Evolutionary conservation across 2,329 filamentous ascomycete species (phyloP), one percentile per base, ranked within the genome.

Genomic region (Aspergillus costaricaensis): DNA sequence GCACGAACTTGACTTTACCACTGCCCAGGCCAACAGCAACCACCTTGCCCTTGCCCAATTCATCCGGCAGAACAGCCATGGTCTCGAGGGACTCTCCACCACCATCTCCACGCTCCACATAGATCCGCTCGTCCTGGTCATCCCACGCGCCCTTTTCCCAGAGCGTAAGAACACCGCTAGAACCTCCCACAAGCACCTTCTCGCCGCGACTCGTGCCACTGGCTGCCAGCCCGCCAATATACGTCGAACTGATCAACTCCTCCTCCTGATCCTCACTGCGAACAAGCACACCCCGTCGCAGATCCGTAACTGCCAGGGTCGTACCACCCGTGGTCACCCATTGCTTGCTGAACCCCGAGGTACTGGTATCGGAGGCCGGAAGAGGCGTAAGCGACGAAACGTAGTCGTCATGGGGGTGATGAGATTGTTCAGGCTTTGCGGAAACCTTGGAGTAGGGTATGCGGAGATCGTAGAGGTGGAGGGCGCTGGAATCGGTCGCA

Each of bases 131-230:
- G 68, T 96, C 91, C 74, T 96, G 92, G 74, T 98, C 94, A 71
- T 96, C 93, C 94, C 95, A 98, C 0, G 91, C 87, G 1, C 94
- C 94, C 67, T 89, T 90, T 76, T 99, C 94, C 93, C 95, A 99
- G 6, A 98, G 80, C 4, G 93, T 97, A 64, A 98, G 75, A 1
- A 97, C 87, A 3, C 95, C 95, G 44, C 86, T 89, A 17, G 86
- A 88, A 25, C 91, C 91, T 38, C 91, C 89, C 0, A 92, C 91
- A 2, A 95, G 76, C 3, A 95, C 83, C 72, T 90, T 90, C 69
- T 89, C 84, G 5, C 91, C 91, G 50, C 91, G 90, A 69, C 86
- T 88, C 6, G 83, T 83, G 30, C 84, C 85, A 41, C 78, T 79
- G 30, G 88, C 87, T 0, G 90, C 87, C 62, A 96, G 78, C 0